phyloP scores from a whole-genome alignment of 768 basidiomycete species.

The Myochromella boudieri region DNA sequence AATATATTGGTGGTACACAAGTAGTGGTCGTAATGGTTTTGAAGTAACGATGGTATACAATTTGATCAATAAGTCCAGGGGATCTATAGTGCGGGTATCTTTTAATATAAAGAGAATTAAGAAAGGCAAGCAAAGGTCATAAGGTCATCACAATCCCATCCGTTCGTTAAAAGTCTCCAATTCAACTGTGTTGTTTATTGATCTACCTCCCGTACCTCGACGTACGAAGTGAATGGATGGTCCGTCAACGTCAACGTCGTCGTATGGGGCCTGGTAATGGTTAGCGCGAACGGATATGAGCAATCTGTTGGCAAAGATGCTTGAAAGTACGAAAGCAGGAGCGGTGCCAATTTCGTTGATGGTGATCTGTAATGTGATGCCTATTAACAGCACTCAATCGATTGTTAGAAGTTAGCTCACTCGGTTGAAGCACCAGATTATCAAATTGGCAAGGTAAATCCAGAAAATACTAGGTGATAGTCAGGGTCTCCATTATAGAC shows the following conservation, averaged over 20 bases:
- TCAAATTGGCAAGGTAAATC: constrained; percentile 30
- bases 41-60: too few species aligned
- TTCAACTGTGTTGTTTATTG: constrained; percentile 17
- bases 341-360: constrained; percentile 30
- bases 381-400: too few species aligned
- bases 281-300: constrained; percentile 28
- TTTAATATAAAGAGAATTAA: too few species aligned
- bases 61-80: too few species aligned
- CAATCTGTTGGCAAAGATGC: constrained; percentile 28
- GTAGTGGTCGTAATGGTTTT: too few species aligned
- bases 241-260: constrained; percentile 17
- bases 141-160: constrained; percentile 19
- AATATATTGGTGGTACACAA: too few species aligned
- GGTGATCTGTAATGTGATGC: constrained; percentile 18
- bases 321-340: constrained; percentile 27
- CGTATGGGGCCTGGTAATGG: constrained; percentile 15
- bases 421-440: constrained; percentile 32
- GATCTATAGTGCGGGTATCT: too few species aligned
- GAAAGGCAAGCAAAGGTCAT: too few species aligned
- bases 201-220: constrained; percentile 1
- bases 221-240: constrained; percentile 19
- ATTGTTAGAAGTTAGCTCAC: constrained; percentile 11
- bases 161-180: constrained; percentile 19
- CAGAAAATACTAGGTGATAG: constrained; percentile 30
- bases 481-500: background rate